phyloP scores from a whole-genome alignment of 768 basidiomycete genomes.

The Zangia roseola region DNA sequence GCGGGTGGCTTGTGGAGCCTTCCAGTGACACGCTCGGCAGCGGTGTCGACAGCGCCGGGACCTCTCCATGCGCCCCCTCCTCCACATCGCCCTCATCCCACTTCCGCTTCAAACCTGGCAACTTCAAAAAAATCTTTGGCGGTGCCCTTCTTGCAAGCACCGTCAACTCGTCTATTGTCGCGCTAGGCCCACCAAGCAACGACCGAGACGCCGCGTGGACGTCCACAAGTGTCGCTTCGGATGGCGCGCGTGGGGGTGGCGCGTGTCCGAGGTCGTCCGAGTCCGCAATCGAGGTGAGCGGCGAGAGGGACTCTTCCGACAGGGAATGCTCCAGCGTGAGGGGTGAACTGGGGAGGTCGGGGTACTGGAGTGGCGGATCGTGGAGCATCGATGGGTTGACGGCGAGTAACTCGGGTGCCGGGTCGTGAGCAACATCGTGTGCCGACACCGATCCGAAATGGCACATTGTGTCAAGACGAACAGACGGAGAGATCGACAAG shows the following conservation, averaged over 20 bases:
- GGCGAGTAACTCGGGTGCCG: not conserved
- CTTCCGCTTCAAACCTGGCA: conserved; percentile 18
- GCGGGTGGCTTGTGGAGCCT: not conserved
- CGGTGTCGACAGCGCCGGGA: too few species aligned
- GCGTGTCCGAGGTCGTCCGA: not conserved
- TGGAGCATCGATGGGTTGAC: conserved; percentile 16
- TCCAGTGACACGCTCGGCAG: not conserved
- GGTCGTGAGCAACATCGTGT: not conserved
- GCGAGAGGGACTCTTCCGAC: too few species aligned
- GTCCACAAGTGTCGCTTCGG: not conserved
- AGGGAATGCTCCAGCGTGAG: not conserved
- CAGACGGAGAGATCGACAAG: conserved; percentile 5
- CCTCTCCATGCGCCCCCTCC: not conserved
- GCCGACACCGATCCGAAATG: not conserved
- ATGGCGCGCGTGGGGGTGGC: not conserved
- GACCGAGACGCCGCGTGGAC: not conserved
- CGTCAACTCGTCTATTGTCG: conserved; percentile 17
- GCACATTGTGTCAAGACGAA: not conserved
- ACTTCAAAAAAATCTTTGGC: conserved; percentile 8
- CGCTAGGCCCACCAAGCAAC: conserved; percentile 18
- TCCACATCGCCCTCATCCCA: not conserved
- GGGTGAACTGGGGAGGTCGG: not conserved
- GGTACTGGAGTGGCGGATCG: not conserved
- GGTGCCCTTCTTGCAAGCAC: conserved; percentile 14
- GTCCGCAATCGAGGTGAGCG: conserved; percentile 9